These are phyloP conservation scores for Lentinus polychrous DNA, from an alignment of 1,284 basidiomycete genomes.

Conservation along the genomic window DNA sequence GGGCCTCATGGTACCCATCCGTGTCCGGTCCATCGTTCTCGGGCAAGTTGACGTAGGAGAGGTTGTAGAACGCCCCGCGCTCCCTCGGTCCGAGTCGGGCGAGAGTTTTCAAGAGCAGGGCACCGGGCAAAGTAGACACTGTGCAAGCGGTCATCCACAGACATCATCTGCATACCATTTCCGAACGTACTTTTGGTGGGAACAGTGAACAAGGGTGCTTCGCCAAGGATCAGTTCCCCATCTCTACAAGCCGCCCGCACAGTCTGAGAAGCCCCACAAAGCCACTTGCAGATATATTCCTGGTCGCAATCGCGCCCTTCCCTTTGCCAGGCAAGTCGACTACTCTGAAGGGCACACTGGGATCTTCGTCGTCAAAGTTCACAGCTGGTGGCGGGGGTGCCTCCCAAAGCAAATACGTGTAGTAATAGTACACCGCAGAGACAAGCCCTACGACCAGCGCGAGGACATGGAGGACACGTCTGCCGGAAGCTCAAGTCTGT, in stretches of 20 bases:
- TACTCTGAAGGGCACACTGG: slow-evolving; percentile 20
- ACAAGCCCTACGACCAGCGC: background rate
- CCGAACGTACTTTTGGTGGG: slow-evolving; percentile 36
- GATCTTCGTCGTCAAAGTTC: background rate
- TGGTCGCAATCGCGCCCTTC: slow-evolving; percentile 32
- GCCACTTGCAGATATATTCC: slow-evolving; percentile 30
- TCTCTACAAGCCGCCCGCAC: background rate
- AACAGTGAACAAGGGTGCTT: slow-evolving; percentile 47
- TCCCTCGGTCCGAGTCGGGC: slow-evolving; percentile 25
- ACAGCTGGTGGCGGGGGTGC: background rate
- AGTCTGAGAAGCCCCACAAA: background rate
- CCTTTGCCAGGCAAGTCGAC: slow-evolving; percentile 32
- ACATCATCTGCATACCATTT: background rate
- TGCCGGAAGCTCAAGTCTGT: no score
- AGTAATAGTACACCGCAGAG: slow-evolving; percentile 3
- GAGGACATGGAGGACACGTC: background rate
- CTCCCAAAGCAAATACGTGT: background rate
- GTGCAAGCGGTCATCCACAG: background rate
- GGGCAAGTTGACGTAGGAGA: slow-evolving; percentile 49
- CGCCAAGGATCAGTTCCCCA: slow-evolving; percentile 44
- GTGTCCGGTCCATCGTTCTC: slow-evolving; percentile 28
- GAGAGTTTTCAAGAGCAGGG: slow-evolving; percentile 33
- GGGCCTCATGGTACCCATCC: slow-evolving; percentile 29
- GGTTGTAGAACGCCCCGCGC: slow-evolving; percentile 38
- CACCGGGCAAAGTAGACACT: slow-evolving; percentile 40